Conservation (phyloP, 371 early-diverging fungal species). For the Mucor ambiguus region DNA sequence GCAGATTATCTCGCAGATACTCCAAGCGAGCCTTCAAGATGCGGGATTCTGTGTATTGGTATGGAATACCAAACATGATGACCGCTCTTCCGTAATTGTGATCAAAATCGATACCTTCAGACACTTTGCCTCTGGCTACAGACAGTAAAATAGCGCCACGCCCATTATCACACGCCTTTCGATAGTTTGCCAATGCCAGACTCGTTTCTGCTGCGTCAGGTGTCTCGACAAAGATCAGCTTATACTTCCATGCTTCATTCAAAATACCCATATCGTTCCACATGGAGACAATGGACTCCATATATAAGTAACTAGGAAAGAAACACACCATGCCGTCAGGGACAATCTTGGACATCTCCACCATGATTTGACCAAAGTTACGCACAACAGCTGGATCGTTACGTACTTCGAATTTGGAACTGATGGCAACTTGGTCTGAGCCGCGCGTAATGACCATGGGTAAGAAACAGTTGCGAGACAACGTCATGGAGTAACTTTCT, state of each 20-base stretch:
- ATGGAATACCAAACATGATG: conserved; percentile 99
- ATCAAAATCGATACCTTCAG: conserved; percentile 99
- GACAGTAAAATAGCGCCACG: conserved; percentile 98
- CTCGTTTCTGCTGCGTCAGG: conserved; percentile 99
- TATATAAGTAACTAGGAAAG: conserved; percentile 99
- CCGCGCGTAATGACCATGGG: conserved; percentile 98
- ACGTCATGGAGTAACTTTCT: conserved; percentile 93
- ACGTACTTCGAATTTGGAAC: conserved; percentile 97
- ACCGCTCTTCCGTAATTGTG: conserved; percentile 99
- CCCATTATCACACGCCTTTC: conserved; percentile 97
- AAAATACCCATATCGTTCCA: conserved; percentile 98
- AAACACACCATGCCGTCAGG: conserved; percentile 99
- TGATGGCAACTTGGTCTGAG: conserved; percentile 96
- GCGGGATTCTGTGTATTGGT: conserved; percentile 98
- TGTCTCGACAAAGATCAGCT: conserved; percentile 99
- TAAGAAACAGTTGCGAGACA: conserved; percentile 92
- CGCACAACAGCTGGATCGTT: conserved; percentile 99
- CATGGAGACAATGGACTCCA: conserved; percentile 98
- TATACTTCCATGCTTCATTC: conserved; percentile 94
- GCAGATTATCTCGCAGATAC: conserved; percentile 91
- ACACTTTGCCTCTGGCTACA: conserved; percentile 99
- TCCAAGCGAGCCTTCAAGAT: conserved; percentile 96
- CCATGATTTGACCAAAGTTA: conserved; percentile 98
- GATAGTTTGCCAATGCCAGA: conserved; percentile 95
- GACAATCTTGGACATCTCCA: conserved; percentile 92